phyloP scores from a whole-genome alignment of 1,284 basidiomycete genomes.

The Cystobasidium sp. region DNA sequence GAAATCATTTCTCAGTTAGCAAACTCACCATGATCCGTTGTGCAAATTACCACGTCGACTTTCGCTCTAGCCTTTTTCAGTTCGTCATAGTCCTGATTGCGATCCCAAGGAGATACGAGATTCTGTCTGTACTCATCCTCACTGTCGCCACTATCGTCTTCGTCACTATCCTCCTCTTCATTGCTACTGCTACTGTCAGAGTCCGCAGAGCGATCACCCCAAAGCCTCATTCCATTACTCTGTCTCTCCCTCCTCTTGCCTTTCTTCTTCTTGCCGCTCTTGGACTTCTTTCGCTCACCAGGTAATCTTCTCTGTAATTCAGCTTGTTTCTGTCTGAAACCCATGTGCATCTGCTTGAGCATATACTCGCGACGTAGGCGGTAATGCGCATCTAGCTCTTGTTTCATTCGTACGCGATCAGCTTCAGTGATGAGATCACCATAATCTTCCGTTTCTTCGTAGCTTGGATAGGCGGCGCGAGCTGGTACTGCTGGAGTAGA shows the following conservation, averaged over 20 bases:
- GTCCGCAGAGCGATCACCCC: background rate
- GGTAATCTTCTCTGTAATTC: conserved; percentile 9
- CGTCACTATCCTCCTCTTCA: conserved; percentile 4
- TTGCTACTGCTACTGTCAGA: background rate
- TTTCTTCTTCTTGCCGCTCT: background rate
- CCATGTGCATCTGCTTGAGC: conserved; percentile 28
- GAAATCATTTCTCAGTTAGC: background rate
- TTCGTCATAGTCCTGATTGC: conserved; percentile 6
- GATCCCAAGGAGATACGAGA: conserved; percentile 4
- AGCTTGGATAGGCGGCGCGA: conserved; percentile 13
- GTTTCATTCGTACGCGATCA: conserved; percentile 6
- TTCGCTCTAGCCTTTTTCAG: conserved; percentile 9
- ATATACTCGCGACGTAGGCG: conserved; percentile 23
- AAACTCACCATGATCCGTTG: conserved; percentile 17
- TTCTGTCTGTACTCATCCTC: background rate
- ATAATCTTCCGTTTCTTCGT: conserved; percentile 5
- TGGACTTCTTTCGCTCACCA: conserved; percentile 5
- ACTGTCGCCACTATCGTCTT: conserved; percentile 10
- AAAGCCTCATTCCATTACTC: background rate
- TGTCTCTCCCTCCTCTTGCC: background rate
- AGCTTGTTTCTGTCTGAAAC: conserved; percentile 21
- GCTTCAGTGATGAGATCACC: conserved; percentile 11
- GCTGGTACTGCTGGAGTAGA: background rate
- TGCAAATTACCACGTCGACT: conserved; percentile 24
- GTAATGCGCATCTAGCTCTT: conserved; percentile 27